Conservation (phyloP, 2,329 filamentous ascomycete species). For the Xylaria hypoxylon region DNA sequence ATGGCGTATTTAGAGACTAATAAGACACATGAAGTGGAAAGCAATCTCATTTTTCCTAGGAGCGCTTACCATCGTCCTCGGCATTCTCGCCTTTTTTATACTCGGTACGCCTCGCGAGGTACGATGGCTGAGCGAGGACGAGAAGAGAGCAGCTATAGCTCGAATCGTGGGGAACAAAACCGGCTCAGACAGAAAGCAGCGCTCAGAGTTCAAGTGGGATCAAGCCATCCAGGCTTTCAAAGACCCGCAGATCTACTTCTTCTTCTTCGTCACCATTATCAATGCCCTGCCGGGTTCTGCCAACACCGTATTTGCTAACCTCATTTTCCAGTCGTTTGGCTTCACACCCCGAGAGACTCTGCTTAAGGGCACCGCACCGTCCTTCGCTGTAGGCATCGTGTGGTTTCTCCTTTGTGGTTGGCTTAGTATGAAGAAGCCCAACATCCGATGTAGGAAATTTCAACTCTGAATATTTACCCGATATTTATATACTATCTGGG, state of each 20-base stretch:
- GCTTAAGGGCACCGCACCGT: conserved; percentile 50
- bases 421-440: conserved; percentile 46
- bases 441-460: conserved; percentile 46
- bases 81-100: conserved; percentile 45
- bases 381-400: conserved; percentile 46
- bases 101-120: conserved; percentile 51
- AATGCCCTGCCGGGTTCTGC: conserved; percentile 52
- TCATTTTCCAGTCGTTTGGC: conserved; percentile 51
- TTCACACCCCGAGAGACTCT: conserved; percentile 51
- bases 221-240: conserved; percentile 48
- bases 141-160: conserved; percentile 50
- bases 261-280: conserved; percentile 52
- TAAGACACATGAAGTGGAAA: conserved; percentile 40
- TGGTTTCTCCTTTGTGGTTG: conserved; percentile 48
- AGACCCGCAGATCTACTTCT: conserved; percentile 52
- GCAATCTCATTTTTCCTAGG: conserved; percentile 50
- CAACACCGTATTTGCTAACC: conserved; percentile 50
- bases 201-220: conserved; percentile 48
- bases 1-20: too few relatives aligned
- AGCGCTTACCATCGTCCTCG: conserved; percentile 44
- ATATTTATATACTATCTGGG: background rate
- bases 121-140: conserved; percentile 48
- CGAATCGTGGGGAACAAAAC: conserved; percentile 48
- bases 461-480: too few relatives aligned
- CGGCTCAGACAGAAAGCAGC: conserved; percentile 46